Percentiles rank a stretch among this genome's conserved stretches.
Evolutionary conservation across 2,329 filamentous ascomycete genomes (phyloP).

Genomic region (Ampelomyces quisqualis): DNA sequence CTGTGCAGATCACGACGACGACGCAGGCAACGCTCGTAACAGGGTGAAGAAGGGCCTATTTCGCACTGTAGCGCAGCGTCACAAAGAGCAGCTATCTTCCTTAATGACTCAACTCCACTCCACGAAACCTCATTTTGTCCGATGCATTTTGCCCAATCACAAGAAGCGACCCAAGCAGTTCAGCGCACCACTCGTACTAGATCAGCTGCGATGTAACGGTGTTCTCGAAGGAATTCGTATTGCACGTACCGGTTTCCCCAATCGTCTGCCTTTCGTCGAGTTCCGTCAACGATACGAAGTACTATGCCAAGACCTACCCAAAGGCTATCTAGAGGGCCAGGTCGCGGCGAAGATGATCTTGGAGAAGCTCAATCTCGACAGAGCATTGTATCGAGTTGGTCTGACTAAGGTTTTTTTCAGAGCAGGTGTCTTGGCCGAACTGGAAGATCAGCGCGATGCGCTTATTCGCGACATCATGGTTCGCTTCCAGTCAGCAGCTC

Average conservation of each 20-base stretch:
- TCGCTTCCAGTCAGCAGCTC: constrained; percentile 85
- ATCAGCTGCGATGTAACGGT: constrained; percentile 98
- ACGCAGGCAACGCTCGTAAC: constrained; percentile 65
- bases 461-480: constrained; percentile 93
- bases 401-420: constrained; percentile 98
- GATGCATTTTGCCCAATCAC: constrained; percentile 96
- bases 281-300: constrained; percentile 97
- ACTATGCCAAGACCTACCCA: constrained; percentile 81
- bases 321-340: constrained; percentile 88
- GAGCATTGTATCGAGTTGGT: constrained; percentile 84
- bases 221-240: constrained; percentile 98
- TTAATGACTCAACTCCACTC: constrained; percentile 92
- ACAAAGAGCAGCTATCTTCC: constrained; percentile 97
- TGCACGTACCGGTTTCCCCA: constrained; percentile 94
- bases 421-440: constrained; percentile 89
- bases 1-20: constrained; percentile 80
- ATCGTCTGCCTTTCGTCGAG: constrained; percentile 85
- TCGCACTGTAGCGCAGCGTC: constrained; percentile 90
- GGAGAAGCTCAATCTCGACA: constrained; percentile 83
- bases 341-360: constrained; percentile 82
- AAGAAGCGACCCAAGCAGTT: constrained; percentile 96
- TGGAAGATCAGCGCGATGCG: constrained; percentile 92
- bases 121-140: constrained; percentile 96
- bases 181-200: constrained; percentile 85
- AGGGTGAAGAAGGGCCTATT: constrained; percentile 97